Percentiles rank a stretch among this genome's conserved stretches.
Conservation (phyloP, 2,329 filamentous ascomycete species). For the Clonostachys chloroleuca region DNA sequence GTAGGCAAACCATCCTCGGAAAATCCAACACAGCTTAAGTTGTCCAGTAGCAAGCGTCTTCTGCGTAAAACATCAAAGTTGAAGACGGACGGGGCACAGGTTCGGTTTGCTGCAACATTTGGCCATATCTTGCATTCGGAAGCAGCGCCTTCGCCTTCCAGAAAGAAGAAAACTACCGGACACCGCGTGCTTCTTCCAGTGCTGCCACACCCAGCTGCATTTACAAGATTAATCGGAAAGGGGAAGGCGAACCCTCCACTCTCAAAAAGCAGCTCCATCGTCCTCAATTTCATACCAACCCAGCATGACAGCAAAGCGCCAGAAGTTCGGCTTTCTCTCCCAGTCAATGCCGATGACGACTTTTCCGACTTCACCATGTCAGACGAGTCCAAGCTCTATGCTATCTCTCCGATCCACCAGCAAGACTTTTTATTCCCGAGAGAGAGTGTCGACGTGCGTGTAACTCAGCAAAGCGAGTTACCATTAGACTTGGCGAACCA, state of each 20-base stretch:
- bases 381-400: slow-evolving; percentile 19
- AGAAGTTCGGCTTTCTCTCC: slow-evolving; percentile 19
- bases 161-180: slow-evolving; percentile 5
- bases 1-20: slow-evolving; percentile 2
- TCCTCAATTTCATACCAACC: slow-evolving; percentile 35
- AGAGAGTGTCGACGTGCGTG: slow-evolving; percentile 41
- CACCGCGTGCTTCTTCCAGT: slow-evolving; percentile 36
- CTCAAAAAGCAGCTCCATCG: slow-evolving; percentile 22
- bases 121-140: slow-evolving; percentile 41
- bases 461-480: slow-evolving; percentile 27
- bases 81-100: neutral
- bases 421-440: slow-evolving; percentile 41
- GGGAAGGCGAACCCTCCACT: slow-evolving; percentile 8
- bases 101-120: slow-evolving; percentile 38
- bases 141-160: too few species aligned
- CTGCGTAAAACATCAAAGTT: neutral
- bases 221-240: slow-evolving; percentile 27
- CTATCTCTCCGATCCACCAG: slow-evolving; percentile 18
- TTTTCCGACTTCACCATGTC: slow-evolving; percentile 18
- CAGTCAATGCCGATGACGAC: slow-evolving; percentile 17
- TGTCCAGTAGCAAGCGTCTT: neutral
- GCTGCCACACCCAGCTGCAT: slow-evolving; percentile 39
- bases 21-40: neutral
- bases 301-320: slow-evolving; percentile 6
- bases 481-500: slow-evolving; percentile 27